A percentile compares a stretch with the other conserved stretches of the same genome.
Evolutionary conservation across 1,284 basidiomycete species (phyloP).

Genomic region (Cutaneotrichosporon arboriforme): DNA sequence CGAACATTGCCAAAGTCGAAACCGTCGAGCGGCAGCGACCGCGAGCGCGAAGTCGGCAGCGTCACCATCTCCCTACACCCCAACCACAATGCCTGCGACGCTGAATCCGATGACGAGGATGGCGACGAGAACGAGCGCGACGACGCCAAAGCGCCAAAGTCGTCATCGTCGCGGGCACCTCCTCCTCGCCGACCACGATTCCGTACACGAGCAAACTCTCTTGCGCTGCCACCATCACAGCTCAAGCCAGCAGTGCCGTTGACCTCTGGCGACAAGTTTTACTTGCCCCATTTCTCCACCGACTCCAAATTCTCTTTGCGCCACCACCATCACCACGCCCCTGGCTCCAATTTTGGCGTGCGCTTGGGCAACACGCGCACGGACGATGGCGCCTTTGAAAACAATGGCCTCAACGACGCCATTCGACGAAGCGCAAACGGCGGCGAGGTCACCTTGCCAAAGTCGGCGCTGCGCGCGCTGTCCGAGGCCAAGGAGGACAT

Average conservation of each 20-base stretch:
- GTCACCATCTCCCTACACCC: slow-evolving; percentile 32
- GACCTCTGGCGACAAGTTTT: slow-evolving; percentile 21
- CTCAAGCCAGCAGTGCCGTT: background rate
- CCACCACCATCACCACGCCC: background rate
- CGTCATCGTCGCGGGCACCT: too few relatives aligned
- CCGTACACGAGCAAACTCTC: slow-evolving; percentile 29
- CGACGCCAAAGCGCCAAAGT: background rate
- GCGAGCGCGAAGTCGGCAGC: slow-evolving; percentile 25
- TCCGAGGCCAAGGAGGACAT: slow-evolving; percentile 42
- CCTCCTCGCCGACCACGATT: background rate
- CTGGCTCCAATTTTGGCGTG: slow-evolving; percentile 24
- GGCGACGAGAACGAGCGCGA: slow-evolving; percentile 8
- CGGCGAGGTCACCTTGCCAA: slow-evolving; percentile 40
- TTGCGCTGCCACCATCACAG: slow-evolving; percentile 16
- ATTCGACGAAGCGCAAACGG: slow-evolving; percentile 32
- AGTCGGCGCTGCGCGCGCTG: slow-evolving; percentile 40
- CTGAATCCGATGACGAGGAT: slow-evolving; percentile 18
- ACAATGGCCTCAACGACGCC: slow-evolving; percentile 42
- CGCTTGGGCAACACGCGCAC: slow-evolving; percentile 39
- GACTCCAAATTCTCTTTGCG: slow-evolving; percentile 43
- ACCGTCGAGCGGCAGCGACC: slow-evolving; percentile 1
- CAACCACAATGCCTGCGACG: slow-evolving; percentile 8
- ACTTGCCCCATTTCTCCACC: slow-evolving; percentile 45
- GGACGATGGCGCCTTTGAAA: slow-evolving; percentile 34
- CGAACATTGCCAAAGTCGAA: background rate